Conservation (phyloP, 2,329 filamentous ascomycete genomes). For the Pyricularia grisea region DNA sequence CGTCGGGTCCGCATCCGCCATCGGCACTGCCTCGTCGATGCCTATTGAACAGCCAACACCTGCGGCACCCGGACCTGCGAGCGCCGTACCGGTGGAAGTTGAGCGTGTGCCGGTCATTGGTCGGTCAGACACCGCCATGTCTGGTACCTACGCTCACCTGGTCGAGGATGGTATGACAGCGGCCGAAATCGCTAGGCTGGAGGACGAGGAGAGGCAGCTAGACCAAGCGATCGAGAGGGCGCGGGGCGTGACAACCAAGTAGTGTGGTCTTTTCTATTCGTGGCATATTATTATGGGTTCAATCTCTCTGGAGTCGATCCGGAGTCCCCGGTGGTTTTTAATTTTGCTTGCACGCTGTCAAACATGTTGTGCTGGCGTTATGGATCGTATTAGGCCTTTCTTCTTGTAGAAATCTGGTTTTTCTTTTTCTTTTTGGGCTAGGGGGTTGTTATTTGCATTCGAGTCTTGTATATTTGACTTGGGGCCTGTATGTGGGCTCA, state of each 20-base stretch:
- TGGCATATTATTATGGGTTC: neutral
- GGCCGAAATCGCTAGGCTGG: conserved; percentile 43
- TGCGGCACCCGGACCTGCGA: conserved; percentile 5
- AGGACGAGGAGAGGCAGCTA: conserved; percentile 48
- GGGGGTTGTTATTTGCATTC: neutral
- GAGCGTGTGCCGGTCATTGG: conserved; percentile 15
- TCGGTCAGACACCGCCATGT: conserved; percentile 17
- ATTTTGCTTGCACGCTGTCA: neutral
- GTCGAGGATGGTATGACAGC: conserved; percentile 53
- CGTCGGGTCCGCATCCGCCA: neutral
- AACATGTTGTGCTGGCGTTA: neutral
- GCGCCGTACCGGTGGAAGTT: conserved; percentile 5
- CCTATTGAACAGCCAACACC: neutral
- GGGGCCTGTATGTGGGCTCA: neutral
- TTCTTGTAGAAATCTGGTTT: neutral
- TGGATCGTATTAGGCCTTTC: neutral
- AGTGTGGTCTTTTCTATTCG: neutral
- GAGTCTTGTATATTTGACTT: neutral
- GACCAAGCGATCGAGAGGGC: conserved; percentile 46
- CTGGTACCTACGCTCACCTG: conserved; percentile 36
- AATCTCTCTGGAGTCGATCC: no score
- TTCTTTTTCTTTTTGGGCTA: neutral
- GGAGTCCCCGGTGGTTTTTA: neutral
- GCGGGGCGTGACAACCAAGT: conserved; percentile 10
- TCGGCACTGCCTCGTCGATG: neutral